Evolutionary conservation across 83 land plant species (phyloP).

Genomic region (Thuja plicata): DNA sequence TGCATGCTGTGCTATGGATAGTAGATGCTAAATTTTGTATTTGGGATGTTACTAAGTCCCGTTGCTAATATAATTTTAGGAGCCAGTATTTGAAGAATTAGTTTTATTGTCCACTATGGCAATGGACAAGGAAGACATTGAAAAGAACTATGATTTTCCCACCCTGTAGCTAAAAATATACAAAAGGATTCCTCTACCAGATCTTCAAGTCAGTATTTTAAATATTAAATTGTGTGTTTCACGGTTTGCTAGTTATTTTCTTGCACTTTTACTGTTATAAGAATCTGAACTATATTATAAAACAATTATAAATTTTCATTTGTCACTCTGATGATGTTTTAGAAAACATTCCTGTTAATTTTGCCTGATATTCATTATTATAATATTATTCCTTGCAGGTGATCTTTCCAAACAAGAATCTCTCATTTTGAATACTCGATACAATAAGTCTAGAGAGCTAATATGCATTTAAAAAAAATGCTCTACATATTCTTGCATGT

Average conservation of each 20-base stretch:
- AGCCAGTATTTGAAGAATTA: slow-evolving; percentile 90
- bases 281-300: background rate
- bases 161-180: slow-evolving; percentile 72
- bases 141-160: slow-evolving; percentile 25
- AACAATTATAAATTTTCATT: background rate
- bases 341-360: background rate
- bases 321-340: background rate
- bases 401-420: slow-evolving; percentile 91
- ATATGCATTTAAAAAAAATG: background rate
- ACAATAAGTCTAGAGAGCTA: slow-evolving; percentile 48
- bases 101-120: slow-evolving; percentile 65
- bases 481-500: background rate
- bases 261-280: background rate
- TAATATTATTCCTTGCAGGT: slow-evolving; percentile 51
- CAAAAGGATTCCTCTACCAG: slow-evolving; percentile 88
- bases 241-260: background rate
- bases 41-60: background rate
- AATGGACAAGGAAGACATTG: slow-evolving; percentile 17
- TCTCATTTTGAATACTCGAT: slow-evolving; percentile 89
- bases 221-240: background rate
- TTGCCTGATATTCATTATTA: background rate
- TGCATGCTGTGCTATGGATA: background rate
- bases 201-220: slow-evolving; percentile 68
- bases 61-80: slow-evolving; percentile 37
- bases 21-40: background rate